Conservation (phyloP, 2,329 filamentous ascomycete genomes). For the Hymenoscyphus linearis region DNA sequence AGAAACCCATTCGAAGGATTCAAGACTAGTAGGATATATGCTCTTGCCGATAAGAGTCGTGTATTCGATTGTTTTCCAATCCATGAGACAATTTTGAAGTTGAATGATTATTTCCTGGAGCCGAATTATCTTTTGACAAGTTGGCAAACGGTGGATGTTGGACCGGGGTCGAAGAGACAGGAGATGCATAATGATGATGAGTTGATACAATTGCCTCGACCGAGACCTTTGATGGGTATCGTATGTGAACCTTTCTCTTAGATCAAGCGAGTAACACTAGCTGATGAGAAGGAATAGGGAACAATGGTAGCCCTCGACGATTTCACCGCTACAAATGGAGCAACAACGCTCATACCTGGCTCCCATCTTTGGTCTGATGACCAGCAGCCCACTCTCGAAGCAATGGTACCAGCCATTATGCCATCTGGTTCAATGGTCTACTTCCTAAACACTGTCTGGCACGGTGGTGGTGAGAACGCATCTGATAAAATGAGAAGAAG, state of each 20-base stretch:
- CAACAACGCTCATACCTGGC: conserved; percentile 29
- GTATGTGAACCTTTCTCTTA: conserved; percentile 12
- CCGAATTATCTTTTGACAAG: conserved; percentile 34
- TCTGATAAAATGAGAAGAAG: conserved; percentile 18
- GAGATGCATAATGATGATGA: conserved; percentile 35
- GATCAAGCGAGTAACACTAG: not conserved
- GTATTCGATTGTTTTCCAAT: conserved; percentile 37
- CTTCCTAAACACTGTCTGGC: conserved; percentile 31
- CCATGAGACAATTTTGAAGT: conserved; percentile 34
- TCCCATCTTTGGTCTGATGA: conserved; percentile 29
- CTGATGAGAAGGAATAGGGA: conserved; percentile 15
- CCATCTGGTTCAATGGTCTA: conserved; percentile 29
- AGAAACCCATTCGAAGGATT: conserved; percentile 37
- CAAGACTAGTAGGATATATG: conserved; percentile 36
- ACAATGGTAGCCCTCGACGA: conserved; percentile 31
- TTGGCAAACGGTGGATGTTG: conserved; percentile 37
- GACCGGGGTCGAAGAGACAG: conserved; percentile 34
- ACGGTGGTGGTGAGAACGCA: conserved; percentile 28
- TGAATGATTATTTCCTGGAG: conserved; percentile 39
- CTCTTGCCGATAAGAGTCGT: conserved; percentile 36
- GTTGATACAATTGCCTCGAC: conserved; percentile 26
- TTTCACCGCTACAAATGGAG: conserved; percentile 30
- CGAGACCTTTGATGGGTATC: conserved; percentile 29
- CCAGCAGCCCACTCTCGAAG: conserved; percentile 25
- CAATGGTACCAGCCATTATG: conserved; percentile 29